These are phyloP conservation scores for Wallacemonas sp. DNA, from an alignment of 208 protist genomes.

Conservation along the genomic window DNA sequence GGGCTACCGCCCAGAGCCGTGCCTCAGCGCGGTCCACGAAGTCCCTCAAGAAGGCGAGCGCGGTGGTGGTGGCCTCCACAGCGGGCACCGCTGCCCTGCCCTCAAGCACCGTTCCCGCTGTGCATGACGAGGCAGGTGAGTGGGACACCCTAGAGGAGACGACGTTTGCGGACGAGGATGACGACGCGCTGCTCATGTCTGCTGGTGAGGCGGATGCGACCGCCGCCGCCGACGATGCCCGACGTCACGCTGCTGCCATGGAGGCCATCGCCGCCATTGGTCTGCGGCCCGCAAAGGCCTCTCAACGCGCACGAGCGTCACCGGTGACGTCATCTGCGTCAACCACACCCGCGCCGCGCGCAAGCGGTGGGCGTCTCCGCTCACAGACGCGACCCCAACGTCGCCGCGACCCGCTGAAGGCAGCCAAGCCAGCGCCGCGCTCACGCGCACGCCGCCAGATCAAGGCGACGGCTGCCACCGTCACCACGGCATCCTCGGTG, in stretches of 20 bases:
- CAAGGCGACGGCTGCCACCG: neutral
- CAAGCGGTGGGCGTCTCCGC: no score
- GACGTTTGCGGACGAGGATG: neutral
- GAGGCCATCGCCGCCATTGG: neutral
- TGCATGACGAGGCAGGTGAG: neutral
- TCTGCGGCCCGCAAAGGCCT: constrained; percentile 1
- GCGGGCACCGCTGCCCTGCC: no score
- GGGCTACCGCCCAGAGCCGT: no score
- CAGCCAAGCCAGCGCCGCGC: no score
- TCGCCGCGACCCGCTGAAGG: no score
- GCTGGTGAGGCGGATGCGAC: neutral
- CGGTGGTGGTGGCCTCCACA: no score
- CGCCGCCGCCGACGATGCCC: neutral
- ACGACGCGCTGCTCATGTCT: neutral
- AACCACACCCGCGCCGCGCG: no score
- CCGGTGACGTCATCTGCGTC: neutral
- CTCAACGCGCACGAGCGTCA: neutral
- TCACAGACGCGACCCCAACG: no score
- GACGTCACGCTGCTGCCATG: neutral
- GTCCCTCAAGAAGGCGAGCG: no score
- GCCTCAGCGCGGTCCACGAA: no score
- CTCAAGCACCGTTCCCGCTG: neutral
- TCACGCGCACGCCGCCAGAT: neutral
- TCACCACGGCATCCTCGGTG: no score
- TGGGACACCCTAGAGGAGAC: neutral